Evolutionary conservation across 805 yeast genomes (phyloP).

Genomic region (Kazachstania psychrophila): DNA sequence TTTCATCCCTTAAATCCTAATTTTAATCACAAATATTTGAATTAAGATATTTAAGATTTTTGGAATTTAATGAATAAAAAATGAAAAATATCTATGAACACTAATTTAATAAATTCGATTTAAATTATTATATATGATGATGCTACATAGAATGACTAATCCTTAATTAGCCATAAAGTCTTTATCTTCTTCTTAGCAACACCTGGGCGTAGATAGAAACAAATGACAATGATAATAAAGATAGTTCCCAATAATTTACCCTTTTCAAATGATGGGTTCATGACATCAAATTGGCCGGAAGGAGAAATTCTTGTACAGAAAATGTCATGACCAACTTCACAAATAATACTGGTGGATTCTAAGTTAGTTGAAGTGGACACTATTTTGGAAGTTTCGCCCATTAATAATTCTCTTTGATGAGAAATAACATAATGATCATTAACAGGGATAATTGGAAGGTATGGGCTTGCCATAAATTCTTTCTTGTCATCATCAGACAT

Average conservation of each 20-base stretch:
- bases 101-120: no score
- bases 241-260: constrained; percentile 54
- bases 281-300: constrained; percentile 71
- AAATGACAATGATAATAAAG: constrained; percentile 38
- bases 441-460: constrained; percentile 51
- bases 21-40: no score
- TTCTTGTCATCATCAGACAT: constrained; percentile 43
- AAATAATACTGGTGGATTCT: constrained; percentile 73
- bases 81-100: no score
- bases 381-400: constrained; percentile 27
- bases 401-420: constrained; percentile 39
- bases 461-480: constrained; percentile 53
- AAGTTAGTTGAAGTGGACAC: constrained; percentile 51
- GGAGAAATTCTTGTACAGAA: constrained; percentile 76
- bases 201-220: constrained; percentile 46
- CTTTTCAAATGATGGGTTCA: constrained; percentile 61
- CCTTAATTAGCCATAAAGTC: constrained; percentile 40
- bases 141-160: neutral
- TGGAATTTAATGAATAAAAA: no score
- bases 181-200: constrained; percentile 46
- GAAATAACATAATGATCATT: constrained; percentile 43
- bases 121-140: neutral
- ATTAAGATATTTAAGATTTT: no score
- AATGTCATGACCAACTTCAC: constrained; percentile 57
- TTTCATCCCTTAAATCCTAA: no score